A percentile compares a stretch with the other conserved stretches of the same genome.
Evolutionary conservation across 2,329 filamentous ascomycete species (phyloP).

Genomic region (Zymoseptoria tritici): DNA sequence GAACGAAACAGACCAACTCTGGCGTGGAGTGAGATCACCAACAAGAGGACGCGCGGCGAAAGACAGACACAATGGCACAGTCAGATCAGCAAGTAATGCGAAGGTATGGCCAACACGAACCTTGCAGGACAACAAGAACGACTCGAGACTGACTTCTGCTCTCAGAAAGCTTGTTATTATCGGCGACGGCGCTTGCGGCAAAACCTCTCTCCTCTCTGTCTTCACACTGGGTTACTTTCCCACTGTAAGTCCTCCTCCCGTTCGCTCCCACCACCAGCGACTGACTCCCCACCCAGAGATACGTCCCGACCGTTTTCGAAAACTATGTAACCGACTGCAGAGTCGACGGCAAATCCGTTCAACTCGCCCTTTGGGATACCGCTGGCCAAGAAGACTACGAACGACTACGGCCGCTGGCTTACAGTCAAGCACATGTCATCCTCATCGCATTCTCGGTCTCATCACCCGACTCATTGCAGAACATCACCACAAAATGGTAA

Average conservation of each 20-base stretch:
- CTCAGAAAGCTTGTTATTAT: conserved; percentile 91
- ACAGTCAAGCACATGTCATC: conserved; percentile 95
- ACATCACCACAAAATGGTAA: conserved; percentile 99
- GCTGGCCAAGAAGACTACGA: conserved; percentile 99
- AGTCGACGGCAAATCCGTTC: conserved; percentile 97
- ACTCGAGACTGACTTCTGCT: conserved; percentile 10
- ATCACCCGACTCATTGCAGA: conserved; percentile 90
- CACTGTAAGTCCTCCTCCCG: conserved; percentile 59
- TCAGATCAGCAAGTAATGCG: conserved; percentile 34
- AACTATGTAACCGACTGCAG: conserved; percentile 99
- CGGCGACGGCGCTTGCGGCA: conserved; percentile 93
- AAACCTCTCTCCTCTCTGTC: conserved; percentile 93
- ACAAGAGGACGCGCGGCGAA: background rate
- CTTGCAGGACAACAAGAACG: background rate
- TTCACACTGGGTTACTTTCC: conserved; percentile 98
- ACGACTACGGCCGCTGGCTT: conserved; percentile 84
- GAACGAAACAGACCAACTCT: background rate
- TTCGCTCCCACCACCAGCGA: background rate
- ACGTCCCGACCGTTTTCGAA: conserved; percentile 92
- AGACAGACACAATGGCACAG: conserved; percentile 28
- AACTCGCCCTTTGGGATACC: conserved; percentile 98
- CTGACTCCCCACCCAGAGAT: conserved; percentile 17
- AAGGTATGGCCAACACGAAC: conserved; percentile 22
- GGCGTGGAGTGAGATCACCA: background rate
- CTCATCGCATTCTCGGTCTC: conserved; percentile 94